Conservation (phyloP, 2,329 filamentous ascomycete species). For the Fusarium subglutinans region DNA sequence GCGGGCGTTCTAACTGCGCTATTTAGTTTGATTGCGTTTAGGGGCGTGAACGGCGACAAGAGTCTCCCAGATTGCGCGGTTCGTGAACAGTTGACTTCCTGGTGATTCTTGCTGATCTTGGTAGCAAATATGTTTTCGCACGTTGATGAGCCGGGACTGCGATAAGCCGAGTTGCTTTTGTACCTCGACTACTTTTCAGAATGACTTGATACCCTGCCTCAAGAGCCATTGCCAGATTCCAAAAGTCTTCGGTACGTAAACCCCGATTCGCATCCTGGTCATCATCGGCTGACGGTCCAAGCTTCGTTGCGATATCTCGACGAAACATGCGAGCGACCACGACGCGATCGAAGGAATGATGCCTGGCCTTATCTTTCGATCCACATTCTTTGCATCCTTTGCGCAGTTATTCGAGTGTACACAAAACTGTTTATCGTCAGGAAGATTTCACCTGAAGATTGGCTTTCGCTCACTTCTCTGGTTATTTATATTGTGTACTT, state of each 20-base stretch:
- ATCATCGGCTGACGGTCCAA: neutral
- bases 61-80: neutral
- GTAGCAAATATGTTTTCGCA: neutral
- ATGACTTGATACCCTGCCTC: neutral
- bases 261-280: rapidly evolving
- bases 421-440: conserved; percentile 3
- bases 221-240: neutral
- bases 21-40: neutral
- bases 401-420: conserved; percentile 3
- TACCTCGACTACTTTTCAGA: neutral
- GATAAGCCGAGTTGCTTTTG: neutral
- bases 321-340: neutral
- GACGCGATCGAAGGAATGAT: conserved; percentile 1
- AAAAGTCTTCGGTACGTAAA: neutral
- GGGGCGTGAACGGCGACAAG: neutral
- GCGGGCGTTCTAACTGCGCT: neutral
- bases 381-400: conserved; percentile 2
- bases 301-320: conserved; percentile 5
- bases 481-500: conserved; percentile 1
- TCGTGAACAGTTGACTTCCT: rapidly evolving
- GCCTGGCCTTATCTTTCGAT: conserved; percentile 15
- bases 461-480: neutral
- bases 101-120: neutral
- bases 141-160: rapidly evolving
- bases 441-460: conserved; percentile 8